phyloP scores from a whole-genome alignment of 2,329 filamentous ascomycete genomes.

The Pseudopithomyces maydicus region DNA sequence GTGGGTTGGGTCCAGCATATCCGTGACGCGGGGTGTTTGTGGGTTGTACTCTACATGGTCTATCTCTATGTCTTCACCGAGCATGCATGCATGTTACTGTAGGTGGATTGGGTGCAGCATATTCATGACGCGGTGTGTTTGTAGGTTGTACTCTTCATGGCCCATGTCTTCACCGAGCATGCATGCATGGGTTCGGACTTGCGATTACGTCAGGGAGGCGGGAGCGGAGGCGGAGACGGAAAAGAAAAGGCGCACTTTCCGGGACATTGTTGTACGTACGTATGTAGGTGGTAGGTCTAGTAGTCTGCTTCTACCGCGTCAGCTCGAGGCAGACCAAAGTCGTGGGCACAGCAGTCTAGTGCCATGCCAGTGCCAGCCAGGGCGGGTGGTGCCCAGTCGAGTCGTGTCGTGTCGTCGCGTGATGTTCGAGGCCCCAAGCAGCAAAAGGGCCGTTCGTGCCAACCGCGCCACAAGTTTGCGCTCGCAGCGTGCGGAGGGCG shows the following conservation, averaged over 20 bases:
- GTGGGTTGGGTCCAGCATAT: conserved; percentile 29
- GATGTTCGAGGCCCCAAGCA: conserved; percentile 2
- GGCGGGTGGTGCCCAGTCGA: not conserved
- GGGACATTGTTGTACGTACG: too few relatives aligned
- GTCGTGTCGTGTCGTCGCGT: not conserved
- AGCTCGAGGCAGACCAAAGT: too few relatives aligned
- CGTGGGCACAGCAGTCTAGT: not conserved
- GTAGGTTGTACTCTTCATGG: not conserved
- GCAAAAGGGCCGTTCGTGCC: conserved; percentile 12
- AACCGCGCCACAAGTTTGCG: conserved; percentile 16
- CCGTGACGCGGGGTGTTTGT: conserved; percentile 19
- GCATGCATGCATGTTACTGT: too few relatives aligned
- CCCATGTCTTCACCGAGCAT: not conserved
- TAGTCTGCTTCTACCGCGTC: too few relatives aligned
- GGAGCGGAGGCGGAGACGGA: too few relatives aligned
- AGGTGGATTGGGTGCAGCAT: too few relatives aligned
- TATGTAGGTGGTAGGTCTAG: too few relatives aligned
- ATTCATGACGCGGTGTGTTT: conserved; percentile 22
- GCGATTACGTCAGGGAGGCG: too few relatives aligned
- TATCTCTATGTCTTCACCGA: not conserved
- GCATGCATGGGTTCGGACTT: not conserved
- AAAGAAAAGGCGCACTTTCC: too few relatives aligned
- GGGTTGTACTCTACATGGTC: not conserved
- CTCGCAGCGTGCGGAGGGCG: conserved; percentile 12
- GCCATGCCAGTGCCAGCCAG: not conserved